Base-by-base conservation (phyloP, 805 yeast genomes). In the Jamesozyma lodderae region DNA sequence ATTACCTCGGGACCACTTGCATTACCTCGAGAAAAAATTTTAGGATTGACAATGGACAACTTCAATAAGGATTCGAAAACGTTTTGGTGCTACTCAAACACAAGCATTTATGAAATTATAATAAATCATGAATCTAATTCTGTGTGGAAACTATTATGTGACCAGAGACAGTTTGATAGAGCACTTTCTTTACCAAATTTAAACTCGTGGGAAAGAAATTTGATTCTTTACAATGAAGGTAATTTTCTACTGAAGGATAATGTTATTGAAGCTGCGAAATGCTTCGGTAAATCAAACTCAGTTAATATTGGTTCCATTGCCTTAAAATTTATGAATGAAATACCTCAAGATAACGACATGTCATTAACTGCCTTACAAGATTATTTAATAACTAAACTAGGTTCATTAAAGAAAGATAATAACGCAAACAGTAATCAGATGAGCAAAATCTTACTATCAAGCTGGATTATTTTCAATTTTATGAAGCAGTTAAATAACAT, bases 241-340 rank as follows among this genome's bases (percentile, higher is more conserved):
- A 66, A 72, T 28, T 60, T 68, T 46, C 49, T 70, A 24, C 50
- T 76, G 4, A 44, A 51, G 3, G 49, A 55, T 6, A 51, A 61
- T 1, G 42, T 60, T 1, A 57, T 52, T 27, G 39, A 28, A 8
- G 72, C 77, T 0, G 84, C 88, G 0, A 58, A 66, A 32, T 69
- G 70, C 1, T 70, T 78, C 36, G 94, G 92, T 0, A 48, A 61
- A 17, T 41, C 55, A 7, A 79, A 83, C 43, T 64, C 75, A 6
- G 76, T 72, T 37, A 77, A 86, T 0, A 72, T 86, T 52, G 95
- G 86, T 45, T 69, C 75, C 10, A 70, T 81, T 5, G 77, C 90
- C 1, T 58, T 85, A 27, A 66, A 57, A 30, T 67, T 80, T 31
- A 49, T 81, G 44, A 71, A 74, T 2, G 54, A 66, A 8, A 56